Conservation (phyloP, 768 basidiomycete genomes). For the Collybiopsis confluens region DNA sequence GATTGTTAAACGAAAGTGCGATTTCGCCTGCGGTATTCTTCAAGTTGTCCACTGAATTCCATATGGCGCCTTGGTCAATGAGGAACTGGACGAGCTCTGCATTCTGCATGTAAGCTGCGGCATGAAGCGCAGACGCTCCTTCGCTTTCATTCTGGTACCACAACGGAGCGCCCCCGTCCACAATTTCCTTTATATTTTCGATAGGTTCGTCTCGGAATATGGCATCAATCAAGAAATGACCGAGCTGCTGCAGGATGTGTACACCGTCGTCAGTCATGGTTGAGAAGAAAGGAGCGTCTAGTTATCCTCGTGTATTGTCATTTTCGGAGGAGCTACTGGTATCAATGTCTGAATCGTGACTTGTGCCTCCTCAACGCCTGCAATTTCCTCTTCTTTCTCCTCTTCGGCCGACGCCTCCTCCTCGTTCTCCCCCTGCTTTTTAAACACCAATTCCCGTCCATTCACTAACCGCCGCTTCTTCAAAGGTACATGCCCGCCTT, state of each 20-base stretch:
- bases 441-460: conserved; percentile 54
- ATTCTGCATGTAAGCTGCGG: conserved; percentile 74
- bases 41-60: conserved; percentile 89
- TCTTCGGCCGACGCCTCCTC: neutral
- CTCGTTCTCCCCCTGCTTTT: conserved; percentile 6
- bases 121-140: conserved; percentile 83
- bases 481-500: conserved; percentile 38
- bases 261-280: conserved; percentile 26
- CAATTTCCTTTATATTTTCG: conserved; percentile 41
- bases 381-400: too few species aligned
- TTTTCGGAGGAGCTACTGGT: conserved; percentile 1
- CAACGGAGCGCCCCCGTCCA: conserved; percentile 69
- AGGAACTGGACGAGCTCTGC: conserved; percentile 59
- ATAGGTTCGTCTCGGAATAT: conserved; percentile 48
- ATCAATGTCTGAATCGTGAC: too few species aligned
- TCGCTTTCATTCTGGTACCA: conserved; percentile 86
- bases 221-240: conserved; percentile 53
- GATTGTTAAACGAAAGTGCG: conserved; percentile 80
- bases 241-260: conserved; percentile 47
- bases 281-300: neutral
- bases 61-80: conserved; percentile 79
- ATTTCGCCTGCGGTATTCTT: conserved; percentile 88
- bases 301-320: conserved; percentile 9
- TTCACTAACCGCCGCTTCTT: conserved; percentile 83
- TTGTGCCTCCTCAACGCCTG: too few species aligned